phyloP scores from a whole-genome alignment of 257 asterid species.

The Orobanche coerulescens region DNA sequence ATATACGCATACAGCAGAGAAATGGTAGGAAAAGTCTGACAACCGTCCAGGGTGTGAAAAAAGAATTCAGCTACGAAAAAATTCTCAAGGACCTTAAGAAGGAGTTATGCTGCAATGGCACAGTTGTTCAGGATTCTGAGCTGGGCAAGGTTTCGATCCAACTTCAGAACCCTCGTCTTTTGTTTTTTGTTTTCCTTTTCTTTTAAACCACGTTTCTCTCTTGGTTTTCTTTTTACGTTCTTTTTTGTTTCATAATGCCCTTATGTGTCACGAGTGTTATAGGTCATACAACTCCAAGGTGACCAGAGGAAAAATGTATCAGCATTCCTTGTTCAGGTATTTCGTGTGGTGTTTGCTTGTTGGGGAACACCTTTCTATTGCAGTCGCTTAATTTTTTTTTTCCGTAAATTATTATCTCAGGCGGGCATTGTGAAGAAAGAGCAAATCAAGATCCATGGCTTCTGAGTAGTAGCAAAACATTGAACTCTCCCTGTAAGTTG shows the following conservation, averaged over 20 bases:
- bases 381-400: background rate
- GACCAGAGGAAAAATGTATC: constrained; percentile 58
- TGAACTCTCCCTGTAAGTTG: constrained; percentile 6
- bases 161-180: background rate
- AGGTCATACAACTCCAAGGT: constrained; percentile 60
- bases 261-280: background rate
- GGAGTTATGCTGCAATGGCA: constrained; percentile 87
- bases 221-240: no score
- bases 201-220: background rate
- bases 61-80: constrained; percentile 72
- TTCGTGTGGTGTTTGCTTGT: background rate
- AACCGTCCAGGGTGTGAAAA: constrained; percentile 74
- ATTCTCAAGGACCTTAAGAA: constrained; percentile 82
- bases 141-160: constrained; percentile 53
- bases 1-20: constrained; percentile 74
- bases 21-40: constrained; percentile 84
- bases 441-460: constrained; percentile 73
- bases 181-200: background rate
- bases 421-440: constrained; percentile 85
- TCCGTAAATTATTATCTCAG: constrained; percentile 23
- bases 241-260: background rate
- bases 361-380: background rate
- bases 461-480: constrained; percentile 27
- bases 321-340: constrained; percentile 48
- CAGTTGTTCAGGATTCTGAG: constrained; percentile 80